Evolutionary conservation across 495 filamentous ascomycete genomes (phyloP), one percentile per base, ranked within the genome.

Genomic region (Penicillium crystallinum): DNA sequence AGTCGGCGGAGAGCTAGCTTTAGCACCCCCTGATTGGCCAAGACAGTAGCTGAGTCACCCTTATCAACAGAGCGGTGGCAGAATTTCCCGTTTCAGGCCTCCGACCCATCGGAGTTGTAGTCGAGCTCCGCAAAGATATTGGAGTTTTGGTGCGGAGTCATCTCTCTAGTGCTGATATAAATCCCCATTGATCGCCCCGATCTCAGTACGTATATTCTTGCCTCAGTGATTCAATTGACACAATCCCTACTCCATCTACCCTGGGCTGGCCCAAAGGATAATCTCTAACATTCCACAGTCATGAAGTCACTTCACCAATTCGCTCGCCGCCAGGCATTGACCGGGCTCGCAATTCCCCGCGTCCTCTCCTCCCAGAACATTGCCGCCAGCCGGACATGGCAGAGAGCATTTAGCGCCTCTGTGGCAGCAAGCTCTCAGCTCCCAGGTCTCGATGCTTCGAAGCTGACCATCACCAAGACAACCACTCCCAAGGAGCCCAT

Each of bases 391-490:
- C 61, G 61, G 35, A 51, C 65, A 66, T 72, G 62, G 64, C 62
- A 65, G 61, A 74, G 78, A 50, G 68, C 55, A 42, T 89, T 87
- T 68, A 87, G 82, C 73, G 78, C 81, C 53, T 72, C 79, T 43
- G 69, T 81, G 45, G 69, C 77, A n/a, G 77, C 76, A 5, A 67
- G 76, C 23, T 68, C 78, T 29, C 74, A 77, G 57, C 70, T 82
- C 30, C 69, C 78, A 35, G 83, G 79, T 45, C 78, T 97, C 46
- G 88, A 96, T 68, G 74, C 87, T 10, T 76, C 81, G n/a, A 85
- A 85, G 67, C 79, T 98, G 38, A 71, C 77, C 18, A 76, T 96
- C 55, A 84, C 81, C 18, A 83, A 84, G 66, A 93, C 87, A 0
- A 81, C 73, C 17, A 83, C 83, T 4, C 95, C 92, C 9, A 91